phyloP scores from a whole-genome alignment of 1,284 basidiomycete species.

The Ceratobasidium sp. region DNA sequence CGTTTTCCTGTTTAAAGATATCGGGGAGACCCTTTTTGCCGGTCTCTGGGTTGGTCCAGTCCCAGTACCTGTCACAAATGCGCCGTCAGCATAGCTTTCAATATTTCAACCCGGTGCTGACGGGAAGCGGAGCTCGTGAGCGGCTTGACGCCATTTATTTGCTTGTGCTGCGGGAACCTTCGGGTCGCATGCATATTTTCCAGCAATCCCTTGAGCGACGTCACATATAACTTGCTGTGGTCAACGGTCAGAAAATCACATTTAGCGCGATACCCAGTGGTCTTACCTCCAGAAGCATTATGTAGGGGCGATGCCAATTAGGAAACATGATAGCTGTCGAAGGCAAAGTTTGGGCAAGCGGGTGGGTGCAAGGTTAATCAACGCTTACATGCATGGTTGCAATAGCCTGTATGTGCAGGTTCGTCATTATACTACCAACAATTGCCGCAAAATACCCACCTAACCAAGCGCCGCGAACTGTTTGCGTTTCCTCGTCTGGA shows the following conservation, averaged over 20 bases:
- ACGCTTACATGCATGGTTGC: constrained; percentile 34
- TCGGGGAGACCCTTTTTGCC: constrained; percentile 29
- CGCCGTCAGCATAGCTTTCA: neutral
- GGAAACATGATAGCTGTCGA: constrained; percentile 31
- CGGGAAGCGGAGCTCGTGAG: constrained; percentile 44
- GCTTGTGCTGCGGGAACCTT: neutral
- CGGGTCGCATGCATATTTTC: constrained; percentile 13
- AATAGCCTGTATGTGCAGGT: constrained; percentile 13
- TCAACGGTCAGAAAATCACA: neutral
- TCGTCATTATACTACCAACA: neutral
- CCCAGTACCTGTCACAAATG: constrained; percentile 40
- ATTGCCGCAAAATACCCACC: neutral
- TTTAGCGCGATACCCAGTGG: neutral
- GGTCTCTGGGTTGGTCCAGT: constrained; percentile 40
- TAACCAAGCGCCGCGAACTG: neutral
- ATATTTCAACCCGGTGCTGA: neutral
- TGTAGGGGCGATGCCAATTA: constrained; percentile 44
- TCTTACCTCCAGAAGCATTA: constrained; percentile 44
- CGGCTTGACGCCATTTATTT: constrained; percentile 41
- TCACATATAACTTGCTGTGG: constrained; percentile 41
- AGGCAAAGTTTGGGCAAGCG: neutral
- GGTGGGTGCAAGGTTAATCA: neutral
- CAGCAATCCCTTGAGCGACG: constrained; percentile 36
- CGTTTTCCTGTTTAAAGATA: neutral
- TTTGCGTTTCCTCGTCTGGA: neutral